These are phyloP conservation scores for Trichopus zeylanicus DNA, from an alignment of 116 monocot species.

Conservation along the genomic window DNA sequence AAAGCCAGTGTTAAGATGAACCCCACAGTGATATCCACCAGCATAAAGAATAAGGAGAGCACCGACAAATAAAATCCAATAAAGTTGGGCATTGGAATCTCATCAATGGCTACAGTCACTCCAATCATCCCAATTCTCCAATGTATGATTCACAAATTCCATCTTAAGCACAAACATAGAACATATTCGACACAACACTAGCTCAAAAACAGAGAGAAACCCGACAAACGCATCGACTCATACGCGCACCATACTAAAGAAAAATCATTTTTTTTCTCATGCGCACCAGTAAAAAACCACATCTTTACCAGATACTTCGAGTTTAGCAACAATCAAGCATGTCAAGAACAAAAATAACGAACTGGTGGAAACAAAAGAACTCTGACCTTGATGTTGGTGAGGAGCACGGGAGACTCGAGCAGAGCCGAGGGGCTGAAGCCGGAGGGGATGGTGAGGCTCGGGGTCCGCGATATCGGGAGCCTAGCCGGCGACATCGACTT, in stretches of 20 bases:
- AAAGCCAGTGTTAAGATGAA: slow-evolving; percentile 15
- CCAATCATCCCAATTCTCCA: background rate
- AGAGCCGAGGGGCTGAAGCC: slow-evolving; percentile 74
- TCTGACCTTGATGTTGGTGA: slow-evolving; percentile 88
- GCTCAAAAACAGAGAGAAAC: background rate
- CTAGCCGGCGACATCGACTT: slow-evolving; percentile 61
- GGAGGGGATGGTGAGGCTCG: slow-evolving; percentile 61
- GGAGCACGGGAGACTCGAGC: slow-evolving; percentile 89
- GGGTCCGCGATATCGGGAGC: slow-evolving; percentile 61
- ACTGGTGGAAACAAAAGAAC: background rate
- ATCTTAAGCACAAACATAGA: background rate
- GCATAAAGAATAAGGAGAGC: no score
- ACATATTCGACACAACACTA: background rate
- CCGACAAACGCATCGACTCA: background rate
- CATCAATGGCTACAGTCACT: slow-evolving; percentile 2
- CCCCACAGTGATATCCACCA: slow-evolving; percentile 6
- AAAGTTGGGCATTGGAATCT: slow-evolving; percentile 43
- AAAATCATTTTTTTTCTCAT: no score
- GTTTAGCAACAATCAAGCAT: background rate
- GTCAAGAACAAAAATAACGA: background rate
- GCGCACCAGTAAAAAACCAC: no score
- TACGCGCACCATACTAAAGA: no score
- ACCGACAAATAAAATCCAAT: slow-evolving; percentile 15
- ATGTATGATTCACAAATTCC: background rate
- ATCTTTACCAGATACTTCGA: no score